These are phyloP conservation scores for Pascua sp. DNA, from an alignment of 1,284 basidiomycete genomes.

Conservation along the genomic window DNA sequence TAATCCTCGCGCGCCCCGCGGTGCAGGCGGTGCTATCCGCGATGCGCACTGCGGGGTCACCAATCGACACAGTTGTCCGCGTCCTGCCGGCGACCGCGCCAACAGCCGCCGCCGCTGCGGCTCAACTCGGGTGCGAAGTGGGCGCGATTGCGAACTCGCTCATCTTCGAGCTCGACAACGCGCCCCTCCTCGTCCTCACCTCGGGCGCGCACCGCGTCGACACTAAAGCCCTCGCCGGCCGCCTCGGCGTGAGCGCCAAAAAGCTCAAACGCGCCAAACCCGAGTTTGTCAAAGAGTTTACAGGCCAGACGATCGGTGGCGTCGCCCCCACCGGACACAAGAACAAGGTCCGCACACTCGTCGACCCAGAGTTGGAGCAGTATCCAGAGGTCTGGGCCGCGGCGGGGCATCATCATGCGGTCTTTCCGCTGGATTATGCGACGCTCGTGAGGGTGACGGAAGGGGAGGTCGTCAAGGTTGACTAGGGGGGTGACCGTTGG, in stretches of 20 bases:
- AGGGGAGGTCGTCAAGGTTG: slow-evolving; percentile 12
- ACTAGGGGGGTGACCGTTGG: background rate
- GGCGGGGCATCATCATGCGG: slow-evolving; percentile 12
- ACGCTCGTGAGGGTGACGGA: slow-evolving; percentile 7
- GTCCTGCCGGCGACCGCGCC: slow-evolving; percentile 8
- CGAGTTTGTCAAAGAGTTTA: slow-evolving; percentile 5
- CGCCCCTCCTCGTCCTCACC: slow-evolving; percentile 12
- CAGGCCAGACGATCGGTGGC: slow-evolving; percentile 14
- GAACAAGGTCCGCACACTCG: slow-evolving; percentile 5
- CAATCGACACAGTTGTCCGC: background rate
- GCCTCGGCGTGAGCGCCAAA: slow-evolving; percentile 5
- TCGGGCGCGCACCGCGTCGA: slow-evolving; percentile 11
- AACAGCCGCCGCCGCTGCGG: slow-evolving; percentile 13
- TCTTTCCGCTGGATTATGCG: slow-evolving; percentile 4
- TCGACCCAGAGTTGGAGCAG: slow-evolving; percentile 7
- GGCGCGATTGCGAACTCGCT: slow-evolving; percentile 19
- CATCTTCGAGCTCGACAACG: slow-evolving; percentile 5
- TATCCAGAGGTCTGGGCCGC: slow-evolving; percentile 10
- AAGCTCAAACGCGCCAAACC: slow-evolving; percentile 11
- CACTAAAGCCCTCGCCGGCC: slow-evolving; percentile 7
- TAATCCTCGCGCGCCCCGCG: slow-evolving; percentile 7
- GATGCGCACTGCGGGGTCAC: background rate
- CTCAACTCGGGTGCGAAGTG: slow-evolving; percentile 3
- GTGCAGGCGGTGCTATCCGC: slow-evolving; percentile 5
- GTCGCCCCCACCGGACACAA: slow-evolving; percentile 11